These are phyloP conservation scores for Nakazawaea pomicola DNA, from an alignment of 805 yeast species.

Conservation along the genomic window DNA sequence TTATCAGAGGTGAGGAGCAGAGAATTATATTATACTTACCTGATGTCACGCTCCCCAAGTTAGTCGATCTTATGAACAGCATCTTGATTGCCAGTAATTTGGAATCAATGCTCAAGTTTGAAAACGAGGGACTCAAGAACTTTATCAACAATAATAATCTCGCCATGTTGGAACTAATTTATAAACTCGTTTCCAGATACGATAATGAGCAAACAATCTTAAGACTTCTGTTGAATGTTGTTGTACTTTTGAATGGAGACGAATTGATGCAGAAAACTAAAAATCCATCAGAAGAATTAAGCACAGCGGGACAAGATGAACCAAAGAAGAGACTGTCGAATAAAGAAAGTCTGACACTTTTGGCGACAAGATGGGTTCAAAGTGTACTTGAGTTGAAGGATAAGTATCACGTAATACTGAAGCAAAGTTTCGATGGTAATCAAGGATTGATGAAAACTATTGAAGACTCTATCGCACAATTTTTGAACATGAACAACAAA, in stretches of 20 bases:
- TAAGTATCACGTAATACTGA: slow-evolving; percentile 44
- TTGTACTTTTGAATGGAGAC: slow-evolving; percentile 43
- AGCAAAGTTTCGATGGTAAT: slow-evolving; percentile 45
- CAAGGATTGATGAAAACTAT: slow-evolving; percentile 46
- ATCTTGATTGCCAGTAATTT: slow-evolving; percentile 53
- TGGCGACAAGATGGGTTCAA: slow-evolving; percentile 68
- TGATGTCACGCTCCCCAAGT: slow-evolving; percentile 44
- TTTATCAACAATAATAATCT: slow-evolving; percentile 49
- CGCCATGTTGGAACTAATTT: slow-evolving; percentile 41
- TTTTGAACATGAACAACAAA: slow-evolving; percentile 46
- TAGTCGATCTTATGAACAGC: slow-evolving; percentile 52
- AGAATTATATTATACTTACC: slow-evolving; percentile 53
- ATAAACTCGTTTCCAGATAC: slow-evolving; percentile 45
- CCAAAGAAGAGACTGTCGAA: slow-evolving; percentile 16
- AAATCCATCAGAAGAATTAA: slow-evolving; percentile 16
- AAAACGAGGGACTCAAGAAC: slow-evolving; percentile 49
- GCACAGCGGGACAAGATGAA: slow-evolving; percentile 4
- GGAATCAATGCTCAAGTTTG: slow-evolving; percentile 46
- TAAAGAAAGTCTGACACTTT: slow-evolving; percentile 36
- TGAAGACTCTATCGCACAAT: slow-evolving; percentile 56
- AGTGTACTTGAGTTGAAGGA: slow-evolving; percentile 46
- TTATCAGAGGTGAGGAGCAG: slow-evolving; percentile 59
- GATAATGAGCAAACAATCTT: slow-evolving; percentile 48
- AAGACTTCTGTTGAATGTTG: slow-evolving; percentile 39
- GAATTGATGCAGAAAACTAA: slow-evolving; percentile 26